Conservation (phyloP, 495 filamentous ascomycete species). For the Pseudoneurospora amorphoporcata region DNA sequence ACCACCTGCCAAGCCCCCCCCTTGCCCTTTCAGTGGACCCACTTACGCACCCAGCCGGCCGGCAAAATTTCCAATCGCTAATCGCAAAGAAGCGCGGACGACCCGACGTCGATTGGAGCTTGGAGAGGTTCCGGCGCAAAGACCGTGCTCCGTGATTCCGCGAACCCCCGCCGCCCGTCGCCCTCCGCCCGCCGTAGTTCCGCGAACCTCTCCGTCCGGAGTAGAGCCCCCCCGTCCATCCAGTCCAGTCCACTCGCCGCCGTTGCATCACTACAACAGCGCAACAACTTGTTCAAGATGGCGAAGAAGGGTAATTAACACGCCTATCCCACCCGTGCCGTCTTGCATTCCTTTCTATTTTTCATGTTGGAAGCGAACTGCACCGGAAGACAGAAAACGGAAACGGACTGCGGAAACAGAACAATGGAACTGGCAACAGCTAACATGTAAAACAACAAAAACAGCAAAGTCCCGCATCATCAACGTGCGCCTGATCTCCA, state of each 20-base stretch:
- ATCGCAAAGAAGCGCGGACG: not conserved
- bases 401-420: no score
- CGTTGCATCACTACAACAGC: not conserved
- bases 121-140: not conserved
- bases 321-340: not conserved
- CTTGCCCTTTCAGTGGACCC: not conserved
- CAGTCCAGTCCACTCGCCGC: not conserved
- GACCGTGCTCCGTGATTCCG: not conserved
- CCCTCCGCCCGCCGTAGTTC: not conserved
- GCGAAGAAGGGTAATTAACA: conserved; percentile 41
- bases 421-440: not conserved
- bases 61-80: not conserved
- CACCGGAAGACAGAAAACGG: not conserved
- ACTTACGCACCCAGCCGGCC: not conserved
- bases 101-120: not conserved
- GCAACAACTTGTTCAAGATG: conserved; percentile 27
- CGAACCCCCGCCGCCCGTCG: not conserved
- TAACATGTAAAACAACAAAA: not conserved
- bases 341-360: not conserved
- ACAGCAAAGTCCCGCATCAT: conserved; percentile 87
- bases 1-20: not conserved
- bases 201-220: not conserved
- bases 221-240: not conserved
- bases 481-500: conserved; percentile 87
- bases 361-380: not conserved